phyloP scores from a whole-genome alignment of 2,329 filamentous ascomycete species.

The Epichloe bromicola region DNA sequence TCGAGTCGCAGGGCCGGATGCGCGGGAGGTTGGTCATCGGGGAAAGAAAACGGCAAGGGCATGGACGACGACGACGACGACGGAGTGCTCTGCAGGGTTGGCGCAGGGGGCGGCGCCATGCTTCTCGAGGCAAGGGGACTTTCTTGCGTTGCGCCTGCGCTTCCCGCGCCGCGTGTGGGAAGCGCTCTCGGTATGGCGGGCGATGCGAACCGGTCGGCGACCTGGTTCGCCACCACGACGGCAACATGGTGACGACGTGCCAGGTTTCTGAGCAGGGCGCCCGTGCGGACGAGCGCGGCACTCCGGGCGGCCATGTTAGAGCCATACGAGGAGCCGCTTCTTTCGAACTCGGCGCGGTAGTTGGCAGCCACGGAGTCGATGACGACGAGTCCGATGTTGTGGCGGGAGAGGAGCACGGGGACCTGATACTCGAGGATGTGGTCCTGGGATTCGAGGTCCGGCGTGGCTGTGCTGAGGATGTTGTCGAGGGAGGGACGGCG shows the following conservation, averaged over 20 bases:
- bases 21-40: conserved; percentile 19
- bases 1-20: conserved; percentile 56
- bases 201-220: conserved; percentile 66
- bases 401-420: conserved; percentile 65
- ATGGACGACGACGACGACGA: not conserved
- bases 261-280: conserved; percentile 61
- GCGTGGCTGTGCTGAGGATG: conserved; percentile 70
- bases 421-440: conserved; percentile 91
- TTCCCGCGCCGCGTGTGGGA: not conserved
- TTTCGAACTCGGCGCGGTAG: conserved; percentile 81
- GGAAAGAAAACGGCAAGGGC: conserved; percentile 23
- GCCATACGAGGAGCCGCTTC: conserved; percentile 28
- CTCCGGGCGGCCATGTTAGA: conserved; percentile 62
- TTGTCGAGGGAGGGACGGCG: conserved; percentile 52
- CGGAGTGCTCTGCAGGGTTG: not conserved
- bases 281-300: conserved; percentile 63
- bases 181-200: conserved; percentile 6
- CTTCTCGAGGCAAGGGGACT: conserved; percentile 38
- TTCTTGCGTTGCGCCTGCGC: conserved; percentile 22
- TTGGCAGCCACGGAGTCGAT: conserved; percentile 92
- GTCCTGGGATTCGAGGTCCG: conserved; percentile 87
- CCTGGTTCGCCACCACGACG: conserved; percentile 88
- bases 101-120: conserved; percentile 23
- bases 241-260: conserved; percentile 65
- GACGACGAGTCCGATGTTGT: conserved; percentile 68